phyloP scores from a whole-genome alignment of 192 early-diverging fungal genomes.

The Umbelopsis vinacea region DNA sequence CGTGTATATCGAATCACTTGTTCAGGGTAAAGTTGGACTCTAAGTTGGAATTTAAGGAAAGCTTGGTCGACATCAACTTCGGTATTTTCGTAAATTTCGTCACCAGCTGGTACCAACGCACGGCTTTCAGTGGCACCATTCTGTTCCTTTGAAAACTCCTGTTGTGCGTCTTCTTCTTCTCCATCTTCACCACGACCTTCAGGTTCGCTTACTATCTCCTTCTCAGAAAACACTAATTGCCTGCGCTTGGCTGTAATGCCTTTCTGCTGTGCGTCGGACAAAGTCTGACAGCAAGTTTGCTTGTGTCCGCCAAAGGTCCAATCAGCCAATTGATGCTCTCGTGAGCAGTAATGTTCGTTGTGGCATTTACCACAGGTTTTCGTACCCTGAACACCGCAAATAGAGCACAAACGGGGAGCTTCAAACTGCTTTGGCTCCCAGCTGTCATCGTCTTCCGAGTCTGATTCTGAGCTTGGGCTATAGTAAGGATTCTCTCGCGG shows the following conservation, averaged over 20 bases:
- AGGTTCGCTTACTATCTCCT: conserved; percentile 70
- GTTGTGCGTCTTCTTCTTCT: conserved; percentile 50
- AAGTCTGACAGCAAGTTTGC: conserved; percentile 48
- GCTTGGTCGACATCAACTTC: conserved; percentile 85
- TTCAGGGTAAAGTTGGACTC: conserved; percentile 73
- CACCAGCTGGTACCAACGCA: conserved; percentile 56
- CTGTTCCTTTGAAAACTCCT: conserved; percentile 28
- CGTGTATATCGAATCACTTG: conserved; percentile 85
- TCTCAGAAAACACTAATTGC: conserved; percentile 57
- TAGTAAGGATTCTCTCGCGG: conserved; percentile 76
- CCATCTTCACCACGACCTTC: conserved; percentile 56
- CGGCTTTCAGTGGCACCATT: neutral
- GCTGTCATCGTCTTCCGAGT: conserved; percentile 41
- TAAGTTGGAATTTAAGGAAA: conserved; percentile 91
- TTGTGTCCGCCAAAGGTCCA: conserved; percentile 82
- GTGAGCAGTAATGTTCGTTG: conserved; percentile 76
- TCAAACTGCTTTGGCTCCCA: conserved; percentile 31
- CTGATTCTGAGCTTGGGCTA: conserved; percentile 40
- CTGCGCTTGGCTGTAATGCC: conserved; percentile 38
- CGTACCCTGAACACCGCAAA: conserved; percentile 74
- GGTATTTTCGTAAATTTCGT: conserved; percentile 74
- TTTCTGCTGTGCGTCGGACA: conserved; percentile 24
- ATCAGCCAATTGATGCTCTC: conserved; percentile 82
- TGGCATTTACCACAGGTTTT: conserved; percentile 85
- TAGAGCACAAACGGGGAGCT: conserved; percentile 53